Conservation (phyloP, 2,329 filamentous ascomycete species). For the Dryadomyces sulphureus region DNA sequence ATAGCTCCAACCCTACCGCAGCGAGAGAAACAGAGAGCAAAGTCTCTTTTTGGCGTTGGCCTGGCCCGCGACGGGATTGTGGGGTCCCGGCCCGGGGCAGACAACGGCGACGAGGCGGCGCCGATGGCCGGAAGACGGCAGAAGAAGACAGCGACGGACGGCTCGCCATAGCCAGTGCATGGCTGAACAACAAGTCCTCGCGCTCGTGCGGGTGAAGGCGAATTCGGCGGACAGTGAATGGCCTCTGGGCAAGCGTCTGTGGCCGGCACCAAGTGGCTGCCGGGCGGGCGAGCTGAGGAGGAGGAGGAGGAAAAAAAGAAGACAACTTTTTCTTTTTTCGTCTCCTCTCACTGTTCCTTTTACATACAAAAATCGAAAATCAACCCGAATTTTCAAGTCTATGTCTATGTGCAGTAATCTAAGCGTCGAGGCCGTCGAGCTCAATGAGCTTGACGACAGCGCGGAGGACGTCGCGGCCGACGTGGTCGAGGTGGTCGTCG, state of each 20-base stretch:
- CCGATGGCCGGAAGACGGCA: background rate
- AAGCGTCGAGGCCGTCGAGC: slow-evolving; percentile 71
- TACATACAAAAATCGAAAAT: background rate
- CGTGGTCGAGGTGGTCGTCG: slow-evolving; percentile 27
- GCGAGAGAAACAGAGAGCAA: background rate
- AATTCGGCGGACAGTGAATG: background rate
- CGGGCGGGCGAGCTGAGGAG: background rate
- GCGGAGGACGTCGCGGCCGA: slow-evolving; percentile 53
- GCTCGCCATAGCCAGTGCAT: slow-evolving; percentile 5
- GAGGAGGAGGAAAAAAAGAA: background rate
- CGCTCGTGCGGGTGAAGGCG: background rate
- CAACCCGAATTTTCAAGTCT: background rate
- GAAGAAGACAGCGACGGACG: background rate
- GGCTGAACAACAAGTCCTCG: background rate
- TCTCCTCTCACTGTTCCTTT: background rate
- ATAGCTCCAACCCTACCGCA: slow-evolving; percentile 29
- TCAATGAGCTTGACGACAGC: slow-evolving; percentile 72
- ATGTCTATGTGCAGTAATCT: slow-evolving; percentile 1
- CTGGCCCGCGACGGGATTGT: background rate
- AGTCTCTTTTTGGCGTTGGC: background rate
- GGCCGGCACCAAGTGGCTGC: slow-evolving; percentile 3
- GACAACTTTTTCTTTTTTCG: background rate
- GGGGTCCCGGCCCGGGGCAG: background rate
- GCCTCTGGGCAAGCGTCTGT: too few relatives aligned
- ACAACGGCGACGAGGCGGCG: background rate